phyloP scores from a whole-genome alignment of 2,329 filamentous ascomycete species.

The Penicillium sp. region DNA sequence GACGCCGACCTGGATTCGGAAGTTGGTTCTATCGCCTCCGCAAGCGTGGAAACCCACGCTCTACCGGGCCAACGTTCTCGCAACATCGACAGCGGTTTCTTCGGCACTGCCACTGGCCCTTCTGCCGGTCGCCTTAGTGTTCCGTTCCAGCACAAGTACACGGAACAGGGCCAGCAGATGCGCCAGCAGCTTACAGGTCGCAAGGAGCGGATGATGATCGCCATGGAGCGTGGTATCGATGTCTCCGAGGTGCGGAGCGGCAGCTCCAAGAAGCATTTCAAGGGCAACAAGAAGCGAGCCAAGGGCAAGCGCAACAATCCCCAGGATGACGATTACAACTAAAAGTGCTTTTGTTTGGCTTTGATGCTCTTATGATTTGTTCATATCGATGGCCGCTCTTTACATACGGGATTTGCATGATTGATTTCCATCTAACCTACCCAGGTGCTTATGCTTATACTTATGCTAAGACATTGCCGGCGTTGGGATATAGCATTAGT shows the following conservation, averaged over 20 bases:
- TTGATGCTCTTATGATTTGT: slow-evolving; percentile 2
- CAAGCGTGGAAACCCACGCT: slow-evolving; percentile 36
- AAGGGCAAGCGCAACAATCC: slow-evolving; percentile 32
- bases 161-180: slow-evolving; percentile 70
- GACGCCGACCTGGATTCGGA: slow-evolving; percentile 28
- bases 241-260: slow-evolving; percentile 65
- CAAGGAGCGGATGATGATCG: slow-evolving; percentile 73
- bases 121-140: slow-evolving; percentile 64
- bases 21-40: slow-evolving; percentile 11
- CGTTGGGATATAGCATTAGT: slow-evolving; percentile 12
- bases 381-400: slow-evolving; percentile 12
- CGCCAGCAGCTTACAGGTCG: slow-evolving; percentile 72
- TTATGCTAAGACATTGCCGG: slow-evolving; percentile 7
- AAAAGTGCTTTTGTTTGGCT: slow-evolving; percentile 20
- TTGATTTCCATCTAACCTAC: slow-evolving; percentile 15
- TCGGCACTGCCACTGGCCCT: slow-evolving; percentile 58
- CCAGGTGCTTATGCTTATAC: not conserved
- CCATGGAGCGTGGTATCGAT: slow-evolving; percentile 79
- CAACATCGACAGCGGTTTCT: slow-evolving; percentile 84
- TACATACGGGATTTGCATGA: slow-evolving; percentile 18
- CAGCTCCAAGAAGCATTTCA: slow-evolving; percentile 74
- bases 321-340: slow-evolving; percentile 30
- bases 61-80: slow-evolving; percentile 63
- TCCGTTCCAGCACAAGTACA: slow-evolving; percentile 89
- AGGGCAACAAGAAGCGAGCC: slow-evolving; percentile 37